Base-by-base conservation (phyloP, 495 filamentous ascomycete species). In the Eremomyces bilateralis region DNA sequence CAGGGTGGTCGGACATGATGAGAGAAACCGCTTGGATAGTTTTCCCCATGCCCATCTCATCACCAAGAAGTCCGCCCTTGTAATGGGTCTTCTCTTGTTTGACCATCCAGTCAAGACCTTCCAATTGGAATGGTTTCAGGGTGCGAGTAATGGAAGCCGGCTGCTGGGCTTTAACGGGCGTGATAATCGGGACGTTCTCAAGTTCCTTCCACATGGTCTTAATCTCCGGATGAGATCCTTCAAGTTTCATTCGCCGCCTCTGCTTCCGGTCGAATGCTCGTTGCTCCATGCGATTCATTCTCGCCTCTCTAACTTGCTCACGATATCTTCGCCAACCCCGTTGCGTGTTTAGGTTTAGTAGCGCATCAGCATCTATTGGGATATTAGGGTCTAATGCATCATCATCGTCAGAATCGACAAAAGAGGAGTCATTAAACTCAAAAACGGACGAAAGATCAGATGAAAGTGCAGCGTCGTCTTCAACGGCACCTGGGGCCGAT, bases 1-100 rank as follows among this genome's bases (percentile, higher is more conserved):
- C 77, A 13, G 84, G 83, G 43, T 76, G 92, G 49, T 97, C 84
- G 4, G 83, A 91, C 84, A 95, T 97, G 50, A 97, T 80, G 11
- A 95, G 63, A 5, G 84, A 90, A 4, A 97, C 83, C 1, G 88
- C 83, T 50, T 97, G 88, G 25, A 97, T 94, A 0, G 88, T 97
- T 61, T 97, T 97, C 20, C 88, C 88, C 66, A 95, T 88, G 15
- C 83, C 83, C 83, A 94, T 94, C 50, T 92, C 82, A 46, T 95
- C 88, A 30, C 85, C 88, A 4, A 97, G 61, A 19, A 97, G 60
- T 6, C 88, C 88, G 21, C 88, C 88, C 41, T 70, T 75, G 60
- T 80, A 97, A 35, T 72, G 51, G 1, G 75, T 77, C 51, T 77
- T 60, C 47, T 97, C 88, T 60, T 93, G 90, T 29, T 59, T 66